Evolutionary conservation across 1,284 basidiomycete species (phyloP).

Genomic region (Exobasidium cylindrosporum): DNA sequence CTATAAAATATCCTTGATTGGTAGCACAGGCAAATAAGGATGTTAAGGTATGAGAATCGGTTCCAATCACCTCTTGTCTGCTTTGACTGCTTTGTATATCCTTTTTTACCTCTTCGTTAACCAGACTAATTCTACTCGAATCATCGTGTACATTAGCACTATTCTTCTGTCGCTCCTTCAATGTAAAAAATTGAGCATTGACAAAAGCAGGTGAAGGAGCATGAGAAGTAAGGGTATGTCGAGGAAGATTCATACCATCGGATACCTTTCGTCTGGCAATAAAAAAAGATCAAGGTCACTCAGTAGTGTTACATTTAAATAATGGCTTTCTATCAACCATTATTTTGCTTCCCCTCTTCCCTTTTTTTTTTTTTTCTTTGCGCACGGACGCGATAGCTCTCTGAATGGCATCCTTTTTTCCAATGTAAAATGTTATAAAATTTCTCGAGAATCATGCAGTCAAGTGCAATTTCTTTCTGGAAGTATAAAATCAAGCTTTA

Average conservation of each 20-base stretch:
- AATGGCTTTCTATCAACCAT: too few species aligned
- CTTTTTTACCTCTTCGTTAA: background rate
- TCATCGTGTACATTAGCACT: background rate
- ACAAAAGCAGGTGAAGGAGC: conserved; percentile 29
- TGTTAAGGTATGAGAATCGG: background rate
- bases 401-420: too few species aligned
- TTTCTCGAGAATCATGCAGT: too few species aligned
- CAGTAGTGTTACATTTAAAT: too few species aligned
- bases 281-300: too few species aligned
- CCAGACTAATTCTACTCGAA: background rate
- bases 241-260: conserved; percentile 44
- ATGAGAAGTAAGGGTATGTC: conserved; percentile 42
- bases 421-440: too few species aligned
- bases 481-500: too few species aligned
- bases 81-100: background rate
- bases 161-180: conserved; percentile 8
- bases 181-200: conserved; percentile 31
- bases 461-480: too few species aligned
- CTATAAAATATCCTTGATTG: conserved; percentile 37
- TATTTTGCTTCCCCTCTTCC: too few species aligned
- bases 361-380: too few species aligned
- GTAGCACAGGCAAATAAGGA: conserved; percentile 46
- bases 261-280: too few species aligned
- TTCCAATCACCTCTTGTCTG: background rate
- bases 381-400: too few species aligned